Conservation (phyloP, 306 rosid species). For the Elaeagnus macrophylla region DNA sequence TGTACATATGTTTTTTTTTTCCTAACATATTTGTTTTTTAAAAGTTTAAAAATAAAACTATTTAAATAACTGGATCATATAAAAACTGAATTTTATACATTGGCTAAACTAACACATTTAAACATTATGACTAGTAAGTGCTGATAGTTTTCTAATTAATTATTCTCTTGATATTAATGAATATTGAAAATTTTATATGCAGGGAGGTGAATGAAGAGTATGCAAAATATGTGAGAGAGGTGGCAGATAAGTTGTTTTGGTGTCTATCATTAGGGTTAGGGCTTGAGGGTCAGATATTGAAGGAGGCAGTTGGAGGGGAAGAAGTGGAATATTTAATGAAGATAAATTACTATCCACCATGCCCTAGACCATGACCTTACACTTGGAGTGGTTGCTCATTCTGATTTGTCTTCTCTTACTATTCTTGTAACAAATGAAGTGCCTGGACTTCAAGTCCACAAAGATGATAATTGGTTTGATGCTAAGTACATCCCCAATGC, state of each 20-base stretch:
- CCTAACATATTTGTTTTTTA: no score
- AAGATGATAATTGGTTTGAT: slow-evolving; percentile 56
- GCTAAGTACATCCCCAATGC: slow-evolving; percentile 68
- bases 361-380: slow-evolving; percentile 66
- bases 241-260: slow-evolving; percentile 23
- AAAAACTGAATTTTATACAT: no score
- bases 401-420: slow-evolving; percentile 60
- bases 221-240: slow-evolving; percentile 16
- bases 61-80: no score
- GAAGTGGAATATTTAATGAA: slow-evolving; percentile 20
- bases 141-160: no score
- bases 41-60: no score
- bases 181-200: no score
- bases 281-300: slow-evolving; percentile 20
- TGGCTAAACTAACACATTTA: no score
- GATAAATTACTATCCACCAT: slow-evolving; percentile 41
- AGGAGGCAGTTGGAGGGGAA: slow-evolving; percentile 34
- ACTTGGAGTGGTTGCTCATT: slow-evolving; percentile 63
- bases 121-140: no score
- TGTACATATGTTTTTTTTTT: no score
- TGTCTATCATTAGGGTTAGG: slow-evolving; percentile 30
- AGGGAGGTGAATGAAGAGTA: slow-evolving; percentile 36
- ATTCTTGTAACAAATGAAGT: slow-evolving; percentile 67
- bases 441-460: slow-evolving; percentile 68
- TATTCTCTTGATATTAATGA: no score